phyloP scores from a whole-genome alignment of 805 yeast species.

The Yamadazyma endophytica region DNA sequence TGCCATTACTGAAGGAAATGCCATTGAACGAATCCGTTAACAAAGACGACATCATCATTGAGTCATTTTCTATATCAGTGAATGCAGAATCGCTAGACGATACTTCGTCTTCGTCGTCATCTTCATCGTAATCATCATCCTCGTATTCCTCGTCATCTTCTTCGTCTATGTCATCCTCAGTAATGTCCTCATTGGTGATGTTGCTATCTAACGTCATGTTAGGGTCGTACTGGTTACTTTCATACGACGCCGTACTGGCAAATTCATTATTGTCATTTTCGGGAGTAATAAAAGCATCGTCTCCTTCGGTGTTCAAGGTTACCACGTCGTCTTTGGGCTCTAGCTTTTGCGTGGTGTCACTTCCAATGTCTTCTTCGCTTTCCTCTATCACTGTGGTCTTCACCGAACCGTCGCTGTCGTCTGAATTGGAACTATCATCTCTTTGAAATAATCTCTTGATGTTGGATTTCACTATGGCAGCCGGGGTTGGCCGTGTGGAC shows the following conservation, averaged over 20 bases:
- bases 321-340: not conserved
- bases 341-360: conserved; percentile 8
- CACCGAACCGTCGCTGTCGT: conserved; percentile 12
- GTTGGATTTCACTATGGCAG: conserved; percentile 6
- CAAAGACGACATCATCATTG: conserved; percentile 27
- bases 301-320: not conserved
- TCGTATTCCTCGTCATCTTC: conserved; percentile 20
- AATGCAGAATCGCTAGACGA: conserved; percentile 39
- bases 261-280: not conserved
- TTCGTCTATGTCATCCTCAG: conserved; percentile 12
- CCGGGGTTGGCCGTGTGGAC: no score
- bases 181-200: conserved; percentile 5
- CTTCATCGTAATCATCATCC: conserved; percentile 19
- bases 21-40: conserved; percentile 19
- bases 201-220: conserved; percentile 9
- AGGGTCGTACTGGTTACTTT: conserved; percentile 2
- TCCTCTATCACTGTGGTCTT: conserved; percentile 7
- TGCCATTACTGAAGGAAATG: no score
- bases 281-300: not conserved
- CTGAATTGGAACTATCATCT: conserved; percentile 7
- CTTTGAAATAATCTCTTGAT: conserved; percentile 10
- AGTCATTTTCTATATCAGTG: conserved; percentile 39
- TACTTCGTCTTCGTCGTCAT: conserved; percentile 21
- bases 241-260: not conserved
- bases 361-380: conserved; percentile 1